A percentile compares a stretch with the other conserved stretches of the same genome.
Conservation (phyloP, 176 grass and related monocot genomes). For the Miscanthus lutarioriparius region DNA sequence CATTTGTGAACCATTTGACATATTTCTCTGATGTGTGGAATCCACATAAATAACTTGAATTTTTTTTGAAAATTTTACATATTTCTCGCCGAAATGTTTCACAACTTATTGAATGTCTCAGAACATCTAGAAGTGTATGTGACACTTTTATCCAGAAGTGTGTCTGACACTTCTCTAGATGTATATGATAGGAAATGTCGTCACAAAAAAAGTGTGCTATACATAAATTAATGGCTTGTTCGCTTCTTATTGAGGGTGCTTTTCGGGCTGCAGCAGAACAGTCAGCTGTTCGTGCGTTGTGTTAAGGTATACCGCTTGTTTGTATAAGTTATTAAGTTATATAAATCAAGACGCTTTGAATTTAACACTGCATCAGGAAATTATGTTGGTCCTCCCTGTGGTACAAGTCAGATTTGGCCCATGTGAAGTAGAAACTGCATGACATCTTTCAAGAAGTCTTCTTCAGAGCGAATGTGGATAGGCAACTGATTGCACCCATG, state of each 20-base stretch:
- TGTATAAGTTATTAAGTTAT: slow-evolving; percentile 84
- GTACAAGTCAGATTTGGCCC: slow-evolving; percentile 59
- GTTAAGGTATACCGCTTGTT: slow-evolving; percentile 40
- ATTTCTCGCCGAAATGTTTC: neutral
- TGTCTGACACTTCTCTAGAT: no score
- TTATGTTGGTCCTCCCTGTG: slow-evolving; percentile 65
- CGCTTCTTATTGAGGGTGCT: no score
- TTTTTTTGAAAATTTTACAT: no score
- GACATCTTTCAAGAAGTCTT: slow-evolving; percentile 78
- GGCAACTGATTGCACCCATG: slow-evolving; percentile 56
- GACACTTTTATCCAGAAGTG: no score
- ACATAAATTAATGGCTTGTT: neutral
- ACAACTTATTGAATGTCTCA: no score
- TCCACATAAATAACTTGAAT: no score
- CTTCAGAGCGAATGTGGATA: slow-evolving; percentile 57
- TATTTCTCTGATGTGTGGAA: no score
- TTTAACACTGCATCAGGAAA: slow-evolving; percentile 79
- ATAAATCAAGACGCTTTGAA: slow-evolving; percentile 75
- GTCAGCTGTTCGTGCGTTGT: no score
- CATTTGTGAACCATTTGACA: no score
- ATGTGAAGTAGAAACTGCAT: slow-evolving; percentile 68
- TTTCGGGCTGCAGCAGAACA: no score
- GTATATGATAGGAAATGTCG: no score
- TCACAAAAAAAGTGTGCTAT: neutral
- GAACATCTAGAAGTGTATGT: no score